Conservation (phyloP, 257 asterid genomes). For the Nicotiana attenuata region DNA sequence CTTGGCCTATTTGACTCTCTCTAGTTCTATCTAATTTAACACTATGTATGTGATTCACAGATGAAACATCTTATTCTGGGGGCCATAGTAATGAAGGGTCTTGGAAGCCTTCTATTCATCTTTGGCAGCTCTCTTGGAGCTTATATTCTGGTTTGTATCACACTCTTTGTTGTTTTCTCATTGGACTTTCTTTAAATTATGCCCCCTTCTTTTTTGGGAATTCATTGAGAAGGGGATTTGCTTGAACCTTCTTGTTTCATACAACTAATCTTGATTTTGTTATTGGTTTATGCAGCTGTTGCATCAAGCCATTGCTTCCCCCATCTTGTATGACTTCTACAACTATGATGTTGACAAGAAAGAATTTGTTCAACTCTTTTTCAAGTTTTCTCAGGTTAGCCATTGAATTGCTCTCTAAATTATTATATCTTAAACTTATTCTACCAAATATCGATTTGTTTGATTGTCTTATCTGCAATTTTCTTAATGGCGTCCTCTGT, state of each 20-base stretch:
- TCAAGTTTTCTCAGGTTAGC: conserved; percentile 77
- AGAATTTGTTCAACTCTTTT: conserved; percentile 60
- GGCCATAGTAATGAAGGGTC: conserved; percentile 57
- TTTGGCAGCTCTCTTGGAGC: conserved; percentile 90
- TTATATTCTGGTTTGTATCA: conserved; percentile 51
- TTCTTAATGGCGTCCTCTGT: neutral
- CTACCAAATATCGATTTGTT: neutral
- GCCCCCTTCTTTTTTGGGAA: neutral
- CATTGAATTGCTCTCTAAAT: neutral
- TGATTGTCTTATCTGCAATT: neutral
- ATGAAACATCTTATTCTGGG: conserved; percentile 69
- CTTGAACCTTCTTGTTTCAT: neutral
- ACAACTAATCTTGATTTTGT: neutral
- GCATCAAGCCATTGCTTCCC: conserved; percentile 69
- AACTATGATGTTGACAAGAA: conserved; percentile 79
- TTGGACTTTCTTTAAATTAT: neutral
- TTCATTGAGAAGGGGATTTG: neutral
- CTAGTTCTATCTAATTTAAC: neutral
- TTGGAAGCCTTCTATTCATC: conserved; percentile 82
- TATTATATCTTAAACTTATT: neutral
- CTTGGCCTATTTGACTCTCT: conserved; percentile 2
- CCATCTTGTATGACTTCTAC: conserved; percentile 87
- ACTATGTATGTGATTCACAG: conserved; percentile 32
- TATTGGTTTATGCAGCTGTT: conserved; percentile 39
- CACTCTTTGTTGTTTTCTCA: neutral